Evolutionary conservation across 176 grass and related monocot species (phyloP).

Genomic region (Zoysia pacifica): DNA sequence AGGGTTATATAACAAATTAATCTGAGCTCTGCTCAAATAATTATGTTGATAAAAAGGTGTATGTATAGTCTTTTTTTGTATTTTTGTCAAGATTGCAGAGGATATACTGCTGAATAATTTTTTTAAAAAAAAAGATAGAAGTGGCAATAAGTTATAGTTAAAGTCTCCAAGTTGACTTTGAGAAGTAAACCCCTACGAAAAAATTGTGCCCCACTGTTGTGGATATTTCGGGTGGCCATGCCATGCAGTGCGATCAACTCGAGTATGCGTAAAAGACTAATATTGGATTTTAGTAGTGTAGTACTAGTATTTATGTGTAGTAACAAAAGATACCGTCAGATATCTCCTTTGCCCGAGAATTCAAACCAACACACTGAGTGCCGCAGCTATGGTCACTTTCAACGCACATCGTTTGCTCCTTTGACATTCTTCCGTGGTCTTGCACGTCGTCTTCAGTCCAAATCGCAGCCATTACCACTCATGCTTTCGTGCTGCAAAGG

Average conservation of each 20-base stretch:
- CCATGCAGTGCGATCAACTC: constrained; percentile 24
- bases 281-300: constrained; percentile 49
- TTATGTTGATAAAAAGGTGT: no score
- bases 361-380: constrained; percentile 23
- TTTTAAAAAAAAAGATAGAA: not conserved
- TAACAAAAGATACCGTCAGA: constrained; percentile 20
- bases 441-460: constrained; percentile 38
- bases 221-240: not conserved
- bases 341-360: constrained; percentile 32
- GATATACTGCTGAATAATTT: not conserved
- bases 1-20: no score
- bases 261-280: constrained; percentile 49
- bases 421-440: constrained; percentile 49
- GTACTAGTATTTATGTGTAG: no score
- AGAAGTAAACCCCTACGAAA: not conserved
- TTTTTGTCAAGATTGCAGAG: not conserved
- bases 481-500: constrained; percentile 1
- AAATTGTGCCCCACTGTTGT: not conserved
- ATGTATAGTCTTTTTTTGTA: no score
- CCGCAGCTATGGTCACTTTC: constrained; percentile 36
- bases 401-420: constrained; percentile 27
- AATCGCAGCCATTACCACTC: constrained; percentile 51
- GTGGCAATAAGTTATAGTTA: not conserved
- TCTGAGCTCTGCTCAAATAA: no score
- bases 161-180: not conserved